phyloP scores from a whole-genome alignment of 768 basidiomycete genomes.

The Collybiopsis confluens region DNA sequence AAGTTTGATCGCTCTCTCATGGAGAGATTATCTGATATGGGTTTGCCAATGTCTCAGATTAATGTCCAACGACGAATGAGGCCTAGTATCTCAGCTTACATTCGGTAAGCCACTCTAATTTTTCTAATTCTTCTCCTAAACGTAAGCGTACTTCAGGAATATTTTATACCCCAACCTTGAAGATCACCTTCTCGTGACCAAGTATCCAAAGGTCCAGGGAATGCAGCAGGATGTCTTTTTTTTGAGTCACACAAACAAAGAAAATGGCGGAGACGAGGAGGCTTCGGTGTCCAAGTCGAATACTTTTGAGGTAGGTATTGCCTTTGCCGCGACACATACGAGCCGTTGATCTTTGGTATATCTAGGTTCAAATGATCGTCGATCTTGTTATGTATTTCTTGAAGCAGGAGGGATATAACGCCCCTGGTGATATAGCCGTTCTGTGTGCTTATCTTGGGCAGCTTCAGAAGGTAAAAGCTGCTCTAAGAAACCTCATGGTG shows the following conservation, averaged over 20 bases:
- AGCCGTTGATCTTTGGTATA: not conserved
- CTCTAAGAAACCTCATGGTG: conserved; percentile 35
- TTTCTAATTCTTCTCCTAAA: not conserved
- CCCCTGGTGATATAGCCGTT: conserved; percentile 45
- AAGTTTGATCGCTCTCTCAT: conserved; percentile 72
- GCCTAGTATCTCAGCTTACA: conserved; percentile 59
- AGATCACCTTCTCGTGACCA: conserved; percentile 49
- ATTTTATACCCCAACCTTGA: conserved; percentile 59
- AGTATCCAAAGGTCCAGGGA: conserved; percentile 57
- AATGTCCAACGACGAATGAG: conserved; percentile 76
- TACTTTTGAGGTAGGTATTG: conserved; percentile 51
- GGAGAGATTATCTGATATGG: conserved; percentile 60
- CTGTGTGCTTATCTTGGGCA: conserved; percentile 45
- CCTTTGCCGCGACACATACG: not conserved
- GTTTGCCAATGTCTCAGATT: conserved; percentile 64
- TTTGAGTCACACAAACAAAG: conserved; percentile 55
- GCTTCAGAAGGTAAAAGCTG: conserved; percentile 35
- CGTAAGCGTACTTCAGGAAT: conserved; percentile 27
- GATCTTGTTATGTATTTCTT: conserved; percentile 42
- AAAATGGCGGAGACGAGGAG: conserved; percentile 57
- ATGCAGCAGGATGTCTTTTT: conserved; percentile 66
- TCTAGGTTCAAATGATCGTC: conserved; percentile 40
- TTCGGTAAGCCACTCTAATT: conserved; percentile 34
- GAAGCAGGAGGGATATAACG: conserved; percentile 39
- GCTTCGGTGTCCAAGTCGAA: conserved; percentile 61